These are phyloP conservation scores for Xylariaceae sp. DNA, from an alignment of 2,329 filamentous ascomycete species.

Conservation along the genomic window DNA sequence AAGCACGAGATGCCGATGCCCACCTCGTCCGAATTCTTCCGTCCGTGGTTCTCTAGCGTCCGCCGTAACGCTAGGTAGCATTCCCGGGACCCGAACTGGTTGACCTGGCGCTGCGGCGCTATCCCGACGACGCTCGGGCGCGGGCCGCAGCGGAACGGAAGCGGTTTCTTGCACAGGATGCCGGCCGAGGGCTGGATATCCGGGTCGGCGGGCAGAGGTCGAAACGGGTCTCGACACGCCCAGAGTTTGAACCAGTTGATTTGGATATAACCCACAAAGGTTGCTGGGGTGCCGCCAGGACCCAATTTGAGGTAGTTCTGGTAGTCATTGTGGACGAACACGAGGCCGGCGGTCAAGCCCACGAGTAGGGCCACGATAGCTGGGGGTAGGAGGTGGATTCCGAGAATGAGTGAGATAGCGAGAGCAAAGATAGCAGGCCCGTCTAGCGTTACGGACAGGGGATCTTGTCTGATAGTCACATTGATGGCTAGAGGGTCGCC, in stretches of 20 bases:
- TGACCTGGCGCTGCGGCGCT: constrained; percentile 77
- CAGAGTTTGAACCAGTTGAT: constrained; percentile 75
- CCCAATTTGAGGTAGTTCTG: constrained; percentile 75
- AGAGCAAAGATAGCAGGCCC: constrained; percentile 51
- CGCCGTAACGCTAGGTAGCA: constrained; percentile 60
- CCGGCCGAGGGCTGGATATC: constrained; percentile 57
- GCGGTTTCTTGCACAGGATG: constrained; percentile 53
- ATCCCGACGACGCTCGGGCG: constrained; percentile 74
- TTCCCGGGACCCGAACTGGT: constrained; percentile 60
- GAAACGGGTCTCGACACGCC: constrained; percentile 70
- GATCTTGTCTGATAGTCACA: constrained; percentile 51
- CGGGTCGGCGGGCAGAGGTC: constrained; percentile 55
- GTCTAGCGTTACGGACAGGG: constrained; percentile 57
- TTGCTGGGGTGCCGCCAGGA: constrained; percentile 78
- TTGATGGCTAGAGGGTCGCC: constrained; percentile 39
- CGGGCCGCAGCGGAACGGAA: constrained; percentile 65
- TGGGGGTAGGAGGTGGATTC: constrained; percentile 55
- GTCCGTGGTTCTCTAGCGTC: constrained; percentile 55
- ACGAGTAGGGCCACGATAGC: constrained; percentile 54
- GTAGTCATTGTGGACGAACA: constrained; percentile 71
- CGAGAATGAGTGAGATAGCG: constrained; percentile 50
- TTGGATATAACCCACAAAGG: constrained; percentile 70
- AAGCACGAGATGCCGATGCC: constrained; percentile 73
- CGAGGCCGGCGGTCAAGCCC: constrained; percentile 49
- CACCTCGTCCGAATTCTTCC: constrained; percentile 49